Percentiles rank a stretch among this genome's conserved stretches.
Conservation (phyloP, 1,284 basidiomycete species). For the Sanguinoderma infundibulare region DNA sequence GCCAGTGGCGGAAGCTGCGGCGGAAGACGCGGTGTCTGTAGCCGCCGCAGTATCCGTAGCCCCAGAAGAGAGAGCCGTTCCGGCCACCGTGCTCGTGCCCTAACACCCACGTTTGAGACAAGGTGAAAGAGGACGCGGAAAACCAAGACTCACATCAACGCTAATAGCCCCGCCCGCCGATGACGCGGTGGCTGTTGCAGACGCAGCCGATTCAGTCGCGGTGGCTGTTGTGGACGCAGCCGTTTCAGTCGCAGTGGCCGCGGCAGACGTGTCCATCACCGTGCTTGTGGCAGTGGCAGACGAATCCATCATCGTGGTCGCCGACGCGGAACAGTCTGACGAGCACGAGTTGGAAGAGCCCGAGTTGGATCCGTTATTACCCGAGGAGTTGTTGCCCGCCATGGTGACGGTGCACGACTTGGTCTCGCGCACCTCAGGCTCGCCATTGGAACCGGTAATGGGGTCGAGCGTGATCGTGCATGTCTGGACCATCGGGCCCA, state of each 20-base stretch:
- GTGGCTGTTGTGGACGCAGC: constrained; percentile 3
- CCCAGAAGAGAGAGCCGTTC: background rate
- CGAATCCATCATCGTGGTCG: constrained; percentile 15
- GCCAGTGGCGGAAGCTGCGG: constrained; percentile 6
- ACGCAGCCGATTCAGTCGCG: constrained; percentile 11
- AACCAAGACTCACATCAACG: background rate
- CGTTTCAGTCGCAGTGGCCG: constrained; percentile 3
- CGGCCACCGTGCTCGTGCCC: background rate
- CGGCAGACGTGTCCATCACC: background rate
- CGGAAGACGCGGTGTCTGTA: constrained; percentile 2
- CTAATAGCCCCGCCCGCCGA: constrained; percentile 11
- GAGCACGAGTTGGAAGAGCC: constrained; percentile 10
- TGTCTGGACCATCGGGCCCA: constrained; percentile 61
- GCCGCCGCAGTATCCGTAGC: constrained; percentile 7
- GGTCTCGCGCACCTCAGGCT: constrained; percentile 57
- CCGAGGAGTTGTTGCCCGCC: constrained; percentile 21
- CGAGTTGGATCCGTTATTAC: constrained; percentile 23
- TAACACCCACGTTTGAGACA: background rate
- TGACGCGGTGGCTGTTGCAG: constrained; percentile 11
- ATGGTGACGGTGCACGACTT: constrained; percentile 54
- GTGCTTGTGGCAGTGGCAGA: background rate
- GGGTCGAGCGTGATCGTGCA: constrained; percentile 69
- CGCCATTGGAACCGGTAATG: constrained; percentile 47
- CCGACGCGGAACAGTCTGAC: constrained; percentile 18
- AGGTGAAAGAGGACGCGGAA: background rate